Conservation (phyloP, 1,284 basidiomycete species). For the Cystobasidiaceae sp. region DNA sequence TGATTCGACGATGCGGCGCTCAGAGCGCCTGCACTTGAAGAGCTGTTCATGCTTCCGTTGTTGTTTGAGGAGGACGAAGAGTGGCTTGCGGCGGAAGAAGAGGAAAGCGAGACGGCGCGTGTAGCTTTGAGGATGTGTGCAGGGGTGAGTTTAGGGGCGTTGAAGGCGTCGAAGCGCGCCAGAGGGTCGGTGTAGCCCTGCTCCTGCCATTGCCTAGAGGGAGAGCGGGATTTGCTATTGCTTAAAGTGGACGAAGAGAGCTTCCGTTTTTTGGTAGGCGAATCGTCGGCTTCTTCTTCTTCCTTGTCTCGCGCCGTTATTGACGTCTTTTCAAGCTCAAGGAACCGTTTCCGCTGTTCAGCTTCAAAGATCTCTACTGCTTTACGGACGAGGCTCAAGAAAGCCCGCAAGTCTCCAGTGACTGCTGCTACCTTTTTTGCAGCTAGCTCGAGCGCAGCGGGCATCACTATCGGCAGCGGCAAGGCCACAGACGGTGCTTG, state of each 20-base stretch:
- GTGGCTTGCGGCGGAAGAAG: background rate
- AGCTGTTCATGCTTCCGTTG: background rate
- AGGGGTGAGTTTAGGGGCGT: conserved; percentile 19
- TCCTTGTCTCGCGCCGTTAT: background rate
- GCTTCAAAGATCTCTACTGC: conserved; percentile 46
- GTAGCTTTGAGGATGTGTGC: conserved; percentile 28
- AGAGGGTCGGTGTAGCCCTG: background rate
- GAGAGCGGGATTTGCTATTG: too few relatives aligned
- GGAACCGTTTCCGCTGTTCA: conserved; percentile 14
- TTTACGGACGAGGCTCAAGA: conserved; percentile 46
- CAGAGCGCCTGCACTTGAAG: background rate
- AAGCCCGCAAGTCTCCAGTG: conserved; percentile 48
- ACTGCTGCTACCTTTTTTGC: conserved; percentile 48
- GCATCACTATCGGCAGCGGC: conserved; percentile 44
- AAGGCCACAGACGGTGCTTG: background rate
- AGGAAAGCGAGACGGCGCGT: conserved; percentile 14
- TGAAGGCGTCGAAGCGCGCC: background rate
- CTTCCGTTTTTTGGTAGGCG: too few relatives aligned
- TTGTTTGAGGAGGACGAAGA: background rate
- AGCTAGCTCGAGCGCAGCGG: conserved; percentile 47
- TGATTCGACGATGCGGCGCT: background rate
- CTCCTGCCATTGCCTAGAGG: background rate
- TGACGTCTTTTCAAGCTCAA: background rate
- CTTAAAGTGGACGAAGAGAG: too few relatives aligned
- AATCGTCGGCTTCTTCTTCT: background rate